These are phyloP conservation scores for Blastobotrys niveus DNA, from an alignment of 1,139 yeast species.

Conservation along the genomic window DNA sequence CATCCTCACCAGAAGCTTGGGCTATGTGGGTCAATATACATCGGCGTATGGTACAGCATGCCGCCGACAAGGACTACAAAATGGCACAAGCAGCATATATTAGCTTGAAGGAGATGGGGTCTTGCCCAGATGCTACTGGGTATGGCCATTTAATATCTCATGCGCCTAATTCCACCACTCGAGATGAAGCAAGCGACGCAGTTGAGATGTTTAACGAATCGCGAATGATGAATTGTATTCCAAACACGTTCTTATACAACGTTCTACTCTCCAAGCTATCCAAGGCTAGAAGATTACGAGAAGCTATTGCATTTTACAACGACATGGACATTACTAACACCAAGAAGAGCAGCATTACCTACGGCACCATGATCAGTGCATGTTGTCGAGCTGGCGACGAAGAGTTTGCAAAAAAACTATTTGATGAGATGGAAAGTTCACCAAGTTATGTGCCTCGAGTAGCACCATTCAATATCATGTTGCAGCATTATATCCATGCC, in stretches of 20 bases:
- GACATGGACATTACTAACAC: slow-evolving; percentile 34
- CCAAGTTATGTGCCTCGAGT: slow-evolving; percentile 32
- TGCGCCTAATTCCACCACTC: slow-evolving; percentile 22
- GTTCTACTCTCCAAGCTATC: slow-evolving; percentile 36
- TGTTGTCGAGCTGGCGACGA: slow-evolving; percentile 37
- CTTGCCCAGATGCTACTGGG: slow-evolving; percentile 36
- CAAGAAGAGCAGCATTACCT: slow-evolving; percentile 33
- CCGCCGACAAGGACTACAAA: slow-evolving; percentile 25
- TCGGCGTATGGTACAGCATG: slow-evolving; percentile 24
- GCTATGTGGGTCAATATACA: slow-evolving; percentile 29
- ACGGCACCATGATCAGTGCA: slow-evolving; percentile 40
- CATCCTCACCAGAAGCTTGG: slow-evolving; percentile 25
- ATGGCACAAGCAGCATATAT: slow-evolving; percentile 29
- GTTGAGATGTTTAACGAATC: slow-evolving; percentile 36
- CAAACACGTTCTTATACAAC: slow-evolving; percentile 37
- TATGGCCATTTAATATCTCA: slow-evolving; percentile 35
- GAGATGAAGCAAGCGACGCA: slow-evolving; percentile 36
- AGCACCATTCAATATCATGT: slow-evolving; percentile 39
- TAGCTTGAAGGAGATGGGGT: slow-evolving; percentile 31
- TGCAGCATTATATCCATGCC: slow-evolving; percentile 37
- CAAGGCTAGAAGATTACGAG: slow-evolving; percentile 34
- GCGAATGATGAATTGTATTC: slow-evolving; percentile 25
- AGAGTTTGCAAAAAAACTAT: slow-evolving; percentile 32
- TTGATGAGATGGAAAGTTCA: slow-evolving; percentile 35
- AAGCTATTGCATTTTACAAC: slow-evolving; percentile 30